These are phyloP conservation scores for Elsinoe fawcettii DNA, from an alignment of 2,329 filamentous ascomycete species.

Conservation along the genomic window DNA sequence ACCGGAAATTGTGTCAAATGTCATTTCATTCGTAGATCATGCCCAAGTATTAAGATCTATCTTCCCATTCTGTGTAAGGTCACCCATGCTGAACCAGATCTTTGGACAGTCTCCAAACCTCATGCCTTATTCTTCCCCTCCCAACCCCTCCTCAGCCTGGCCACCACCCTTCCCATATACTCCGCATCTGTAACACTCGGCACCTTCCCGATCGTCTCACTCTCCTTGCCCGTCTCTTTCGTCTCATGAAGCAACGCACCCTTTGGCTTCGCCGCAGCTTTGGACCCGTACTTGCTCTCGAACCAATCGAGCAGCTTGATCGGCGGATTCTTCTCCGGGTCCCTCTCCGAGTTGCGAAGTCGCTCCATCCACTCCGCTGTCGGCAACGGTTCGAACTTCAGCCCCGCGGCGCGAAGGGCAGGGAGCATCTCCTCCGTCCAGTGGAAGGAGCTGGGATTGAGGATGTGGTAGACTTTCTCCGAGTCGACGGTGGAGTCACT, in stretches of 20 bases:
- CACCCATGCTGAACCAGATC: too few relatives aligned
- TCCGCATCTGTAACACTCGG: background rate
- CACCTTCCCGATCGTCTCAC: background rate
- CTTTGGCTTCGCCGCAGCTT: background rate
- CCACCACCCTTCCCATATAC: background rate
- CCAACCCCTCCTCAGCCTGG: background rate
- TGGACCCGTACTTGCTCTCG: constrained; percentile 24
- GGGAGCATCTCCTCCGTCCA: constrained; percentile 50
- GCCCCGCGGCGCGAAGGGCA: constrained; percentile 29
- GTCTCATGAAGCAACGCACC: background rate
- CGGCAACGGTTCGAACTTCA: constrained; percentile 22
- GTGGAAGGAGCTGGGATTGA: constrained; percentile 43
- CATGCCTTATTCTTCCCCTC: background rate
- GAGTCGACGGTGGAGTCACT: background rate
- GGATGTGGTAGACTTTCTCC: constrained; percentile 29
- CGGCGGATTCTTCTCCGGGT: constrained; percentile 27
- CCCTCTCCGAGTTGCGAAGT: constrained; percentile 20
- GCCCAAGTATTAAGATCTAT: too few relatives aligned
- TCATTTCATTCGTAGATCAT: too few relatives aligned
- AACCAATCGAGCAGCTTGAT: constrained; percentile 30
- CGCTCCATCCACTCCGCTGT: constrained; percentile 23
- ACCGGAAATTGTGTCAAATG: too few relatives aligned
- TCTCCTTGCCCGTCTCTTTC: background rate
- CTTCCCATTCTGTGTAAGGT: too few relatives aligned
- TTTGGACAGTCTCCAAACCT: background rate